Evolutionary conservation across 352 stramenopile genomes (phyloP).

Genomic region (Sclerospora graminicola): DNA sequence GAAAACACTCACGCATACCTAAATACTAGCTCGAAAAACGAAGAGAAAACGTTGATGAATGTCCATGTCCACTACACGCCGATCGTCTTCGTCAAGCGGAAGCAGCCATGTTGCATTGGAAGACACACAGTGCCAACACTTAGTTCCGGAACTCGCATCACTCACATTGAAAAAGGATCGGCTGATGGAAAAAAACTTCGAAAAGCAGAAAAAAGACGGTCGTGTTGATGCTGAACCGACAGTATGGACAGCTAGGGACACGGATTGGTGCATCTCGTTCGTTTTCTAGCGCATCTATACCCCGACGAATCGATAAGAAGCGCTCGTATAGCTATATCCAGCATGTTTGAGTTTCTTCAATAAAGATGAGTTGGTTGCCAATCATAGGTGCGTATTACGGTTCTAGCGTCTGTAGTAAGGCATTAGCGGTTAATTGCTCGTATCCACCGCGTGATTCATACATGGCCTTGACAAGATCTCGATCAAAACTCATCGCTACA

Average conservation of each 20-base stretch:
- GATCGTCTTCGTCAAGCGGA: slow-evolving; percentile 12
- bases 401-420: slow-evolving; percentile 45
- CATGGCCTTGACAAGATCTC: slow-evolving; percentile 35
- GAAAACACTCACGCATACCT: too few relatives aligned
- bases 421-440: slow-evolving; percentile 42
- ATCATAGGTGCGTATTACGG: slow-evolving; percentile 1
- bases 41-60: slow-evolving; percentile 1
- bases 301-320: slow-evolving; percentile 3
- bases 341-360: background rate
- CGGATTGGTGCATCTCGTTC: too few relatives aligned
- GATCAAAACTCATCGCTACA: slow-evolving; percentile 42
- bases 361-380: background rate
- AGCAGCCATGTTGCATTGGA: slow-evolving; percentile 8
- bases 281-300: background rate
- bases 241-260: too few relatives aligned
- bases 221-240: too few relatives aligned
- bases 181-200: too few relatives aligned
- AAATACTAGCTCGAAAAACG: too few relatives aligned
- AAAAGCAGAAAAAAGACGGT: too few relatives aligned
- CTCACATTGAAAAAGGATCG: too few relatives aligned
- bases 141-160: too few relatives aligned
- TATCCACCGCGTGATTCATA: slow-evolving; percentile 53
- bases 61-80: slow-evolving; percentile 1
- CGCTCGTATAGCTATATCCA: slow-evolving; percentile 10
- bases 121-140: slow-evolving; percentile 9